Conservation (phyloP, 768 basidiomycete genomes). For the Cystobasidiopsis lactophilus region DNA sequence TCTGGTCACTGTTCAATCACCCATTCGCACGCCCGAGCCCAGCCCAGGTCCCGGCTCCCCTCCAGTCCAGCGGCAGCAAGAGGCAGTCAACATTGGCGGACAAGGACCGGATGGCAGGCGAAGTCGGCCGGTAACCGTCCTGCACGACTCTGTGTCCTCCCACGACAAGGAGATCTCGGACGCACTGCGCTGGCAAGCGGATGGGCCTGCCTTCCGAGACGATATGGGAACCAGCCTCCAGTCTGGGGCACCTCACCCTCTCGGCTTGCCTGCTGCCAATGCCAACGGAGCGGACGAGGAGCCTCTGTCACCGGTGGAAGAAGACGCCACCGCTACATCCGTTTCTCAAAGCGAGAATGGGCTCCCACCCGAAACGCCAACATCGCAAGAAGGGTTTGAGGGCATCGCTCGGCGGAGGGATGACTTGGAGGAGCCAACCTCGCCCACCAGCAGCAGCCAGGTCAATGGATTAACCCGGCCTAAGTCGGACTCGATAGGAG, state of each 20-base stretch:
- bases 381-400: too few relatives aligned
- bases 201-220: background rate
- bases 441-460: too few relatives aligned
- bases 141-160: background rate
- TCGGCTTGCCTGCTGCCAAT: too few relatives aligned
- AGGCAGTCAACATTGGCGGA: background rate
- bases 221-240: background rate
- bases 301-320: too few relatives aligned
- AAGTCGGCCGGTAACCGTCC: background rate
- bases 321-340: too few relatives aligned
- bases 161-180: conserved; percentile 2
- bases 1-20: background rate
- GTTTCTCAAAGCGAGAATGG: too few relatives aligned
- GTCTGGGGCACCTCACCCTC: too few relatives aligned
- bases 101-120: background rate
- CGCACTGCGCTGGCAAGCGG: background rate
- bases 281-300: too few relatives aligned
- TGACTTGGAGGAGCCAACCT: too few relatives aligned
- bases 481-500: background rate
- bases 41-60: background rate
- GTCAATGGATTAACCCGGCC: too few relatives aligned
- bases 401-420: too few relatives aligned
- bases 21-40: background rate
- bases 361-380: too few relatives aligned
- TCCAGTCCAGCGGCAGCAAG: background rate